Evolutionary conservation across 257 asterid species (phyloP), one percentile per base, ranked within the genome.

Genomic region (Eustoma russellianum): DNA sequence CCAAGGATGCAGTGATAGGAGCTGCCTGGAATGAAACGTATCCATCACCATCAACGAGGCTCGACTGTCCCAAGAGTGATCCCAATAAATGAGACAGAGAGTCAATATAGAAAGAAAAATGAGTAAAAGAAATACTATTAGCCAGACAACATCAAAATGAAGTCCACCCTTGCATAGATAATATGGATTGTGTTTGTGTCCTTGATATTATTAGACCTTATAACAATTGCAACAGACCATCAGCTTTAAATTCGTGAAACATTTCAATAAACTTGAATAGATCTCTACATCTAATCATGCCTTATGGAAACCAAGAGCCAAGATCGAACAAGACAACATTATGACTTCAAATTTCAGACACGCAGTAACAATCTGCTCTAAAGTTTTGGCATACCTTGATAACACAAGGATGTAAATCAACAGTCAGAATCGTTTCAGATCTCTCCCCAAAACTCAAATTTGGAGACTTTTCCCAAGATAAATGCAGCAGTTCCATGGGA

Each of bases 351-450:
- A 24, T 2, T 24, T 24, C 30, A 24, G 30, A 24, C 30, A 24
- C 30, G 30, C 30, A 24, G 2, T 24, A 24, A 24, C 30, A 24
- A 24, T 24, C 30, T 24, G 30, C 30, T 24, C 30, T 17, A 19
- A 4, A 10, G 69, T 41, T 50, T 53, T 24, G 40, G 38, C 19
- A 17, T 77, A 92, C 99, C 94, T 80, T 81, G 76, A 88, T 64
- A 62, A 77, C 72, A 78, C 82, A 83, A 47, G 99, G 80, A 70
- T 69, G 84, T 80, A 92, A 66, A 69, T 88, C 94, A 61, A 85
- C 94, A 24, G 89, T 79, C 5, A 83, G 83, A 50, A 83, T 72
- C 83, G 83, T 88, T 86, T 85, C 95, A 53, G 91, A 93, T 74
- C 83, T 80, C 64, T 79, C 86, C 52, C 93, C 95, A 13, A 73